Conservation (phyloP, 2,329 filamentous ascomycete species). For the Fusarium anguioides region DNA sequence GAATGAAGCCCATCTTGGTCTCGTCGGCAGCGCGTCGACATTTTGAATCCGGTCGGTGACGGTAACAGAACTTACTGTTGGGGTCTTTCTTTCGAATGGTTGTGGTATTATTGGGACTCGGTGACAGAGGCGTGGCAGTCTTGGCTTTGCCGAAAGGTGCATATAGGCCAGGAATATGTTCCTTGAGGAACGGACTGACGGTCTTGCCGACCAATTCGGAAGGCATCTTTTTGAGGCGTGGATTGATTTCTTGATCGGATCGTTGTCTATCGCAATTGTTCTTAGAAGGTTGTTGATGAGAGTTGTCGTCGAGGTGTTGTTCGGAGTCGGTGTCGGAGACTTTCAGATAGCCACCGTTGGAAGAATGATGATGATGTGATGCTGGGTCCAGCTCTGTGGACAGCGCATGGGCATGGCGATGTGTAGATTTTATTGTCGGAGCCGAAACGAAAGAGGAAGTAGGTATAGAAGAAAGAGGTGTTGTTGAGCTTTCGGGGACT, state of each 20-base stretch:
- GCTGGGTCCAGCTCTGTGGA: conserved; percentile 17
- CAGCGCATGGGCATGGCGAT: conserved; percentile 38
- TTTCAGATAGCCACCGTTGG: conserved; percentile 31
- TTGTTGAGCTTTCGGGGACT: conserved; percentile 11
- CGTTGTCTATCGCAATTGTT: conserved; percentile 64
- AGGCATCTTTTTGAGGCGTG: conserved; percentile 67
- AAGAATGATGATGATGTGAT: conserved; percentile 17
- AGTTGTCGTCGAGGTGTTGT: conserved; percentile 20
- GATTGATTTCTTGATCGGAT: conserved; percentile 61
- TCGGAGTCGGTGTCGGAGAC: conserved; percentile 17
- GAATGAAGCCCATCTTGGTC: conserved; percentile 93
- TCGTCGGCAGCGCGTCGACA: conserved; percentile 94
- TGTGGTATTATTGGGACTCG: conserved; percentile 28
- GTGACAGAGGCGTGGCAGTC: conserved; percentile 36
- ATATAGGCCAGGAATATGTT: conserved; percentile 91
- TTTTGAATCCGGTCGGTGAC: conserved; percentile 92
- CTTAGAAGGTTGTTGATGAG: conserved; percentile 46
- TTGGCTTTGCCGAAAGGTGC: conserved; percentile 76
- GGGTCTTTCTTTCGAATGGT: conserved; percentile 61
- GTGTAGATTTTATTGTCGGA: conserved; percentile 21
- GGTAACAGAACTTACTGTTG: conserved; percentile 95
- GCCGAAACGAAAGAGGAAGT: conserved; percentile 24
- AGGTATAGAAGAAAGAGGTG: conserved; percentile 22
- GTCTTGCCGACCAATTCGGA: conserved; percentile 78
- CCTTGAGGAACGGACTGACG: conserved; percentile 87